These are phyloP conservation scores for Pogostemon cablin DNA, from an alignment of 257 asterid genomes.

Conservation along the genomic window DNA sequence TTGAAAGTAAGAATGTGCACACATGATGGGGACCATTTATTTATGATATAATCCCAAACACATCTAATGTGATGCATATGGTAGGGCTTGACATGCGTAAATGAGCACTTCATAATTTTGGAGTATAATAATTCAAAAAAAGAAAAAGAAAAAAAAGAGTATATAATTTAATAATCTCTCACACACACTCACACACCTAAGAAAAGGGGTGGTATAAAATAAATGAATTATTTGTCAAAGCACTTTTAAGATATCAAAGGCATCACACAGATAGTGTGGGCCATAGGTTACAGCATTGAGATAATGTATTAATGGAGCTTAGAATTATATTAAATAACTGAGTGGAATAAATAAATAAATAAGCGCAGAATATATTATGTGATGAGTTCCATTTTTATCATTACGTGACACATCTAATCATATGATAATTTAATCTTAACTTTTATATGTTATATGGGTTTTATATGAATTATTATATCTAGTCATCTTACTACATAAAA, in stretches of 20 bases:
- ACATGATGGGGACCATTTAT: slow-evolving; percentile 34
- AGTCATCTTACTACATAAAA: too few relatives aligned
- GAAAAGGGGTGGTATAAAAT: background rate
- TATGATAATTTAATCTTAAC: too few relatives aligned
- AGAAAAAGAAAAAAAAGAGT: too few relatives aligned
- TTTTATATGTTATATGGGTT: too few relatives aligned
- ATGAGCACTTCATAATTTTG: slow-evolving; percentile 23
- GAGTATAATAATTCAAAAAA: too few relatives aligned
- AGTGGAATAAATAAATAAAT: too few relatives aligned
- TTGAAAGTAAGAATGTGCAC: slow-evolving; percentile 29
- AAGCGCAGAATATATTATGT: too few relatives aligned
- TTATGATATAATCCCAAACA: slow-evolving; percentile 20
- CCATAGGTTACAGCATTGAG: slow-evolving; percentile 24
- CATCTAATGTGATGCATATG: slow-evolving; percentile 35
- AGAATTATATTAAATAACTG: background rate
- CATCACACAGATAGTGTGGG: slow-evolving; percentile 42
- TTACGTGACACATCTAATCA: too few relatives aligned
- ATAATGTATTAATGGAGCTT: slow-evolving; percentile 25
- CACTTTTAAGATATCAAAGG: slow-evolving; percentile 44
- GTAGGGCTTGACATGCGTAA: slow-evolving; percentile 34
- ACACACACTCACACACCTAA: background rate
- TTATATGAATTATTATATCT: too few relatives aligned
- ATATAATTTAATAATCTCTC: too few relatives aligned
- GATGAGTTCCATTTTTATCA: too few relatives aligned
- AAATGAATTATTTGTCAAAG: slow-evolving; percentile 8